Evolutionary conservation across 2,329 filamentous ascomycete species (phyloP).

Genomic region (Talaromyces piceae): DNA sequence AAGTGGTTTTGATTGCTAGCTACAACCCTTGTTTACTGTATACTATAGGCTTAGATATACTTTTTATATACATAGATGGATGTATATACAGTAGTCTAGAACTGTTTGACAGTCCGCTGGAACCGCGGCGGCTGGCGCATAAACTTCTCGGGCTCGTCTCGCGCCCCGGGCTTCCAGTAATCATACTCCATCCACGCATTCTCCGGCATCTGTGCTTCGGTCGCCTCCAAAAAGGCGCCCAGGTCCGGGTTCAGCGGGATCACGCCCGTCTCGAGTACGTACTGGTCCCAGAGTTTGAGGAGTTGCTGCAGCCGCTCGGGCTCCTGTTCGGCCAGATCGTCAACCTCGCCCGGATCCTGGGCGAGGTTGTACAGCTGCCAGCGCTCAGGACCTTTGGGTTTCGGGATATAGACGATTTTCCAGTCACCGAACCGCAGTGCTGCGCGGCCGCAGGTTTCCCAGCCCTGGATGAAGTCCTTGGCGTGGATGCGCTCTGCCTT

Average conservation of each 20-base stretch:
- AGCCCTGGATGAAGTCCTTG: constrained; percentile 47
- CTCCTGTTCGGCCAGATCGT: constrained; percentile 37
- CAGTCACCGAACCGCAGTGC: constrained; percentile 51
- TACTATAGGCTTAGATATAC: neutral
- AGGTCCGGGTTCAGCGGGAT: constrained; percentile 53
- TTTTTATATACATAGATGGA: neutral
- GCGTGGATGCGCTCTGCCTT: constrained; percentile 38
- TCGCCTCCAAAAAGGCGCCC: constrained; percentile 52
- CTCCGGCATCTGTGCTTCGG: constrained; percentile 58
- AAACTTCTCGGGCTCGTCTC: constrained; percentile 43
- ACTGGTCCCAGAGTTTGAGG: constrained; percentile 50
- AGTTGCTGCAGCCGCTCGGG: constrained; percentile 42
- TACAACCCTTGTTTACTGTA: neutral
- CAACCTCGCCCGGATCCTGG: constrained; percentile 46
- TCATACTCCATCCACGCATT: constrained; percentile 61
- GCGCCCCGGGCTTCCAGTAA: constrained; percentile 52
- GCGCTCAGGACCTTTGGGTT: constrained; percentile 47
- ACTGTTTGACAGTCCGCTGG: constrained; percentile 28
- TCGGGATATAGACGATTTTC: constrained; percentile 53
- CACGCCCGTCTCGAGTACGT: constrained; percentile 53
- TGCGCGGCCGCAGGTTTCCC: constrained; percentile 49
- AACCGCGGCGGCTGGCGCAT: constrained; percentile 29
- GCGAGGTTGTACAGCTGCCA: constrained; percentile 53
- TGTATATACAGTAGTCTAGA: constrained; percentile 15
- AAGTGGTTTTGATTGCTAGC: neutral